These are phyloP conservation scores for Mayamaea pseudoterrestris DNA, from an alignment of 108 stramenopile species.

Conservation along the genomic window DNA sequence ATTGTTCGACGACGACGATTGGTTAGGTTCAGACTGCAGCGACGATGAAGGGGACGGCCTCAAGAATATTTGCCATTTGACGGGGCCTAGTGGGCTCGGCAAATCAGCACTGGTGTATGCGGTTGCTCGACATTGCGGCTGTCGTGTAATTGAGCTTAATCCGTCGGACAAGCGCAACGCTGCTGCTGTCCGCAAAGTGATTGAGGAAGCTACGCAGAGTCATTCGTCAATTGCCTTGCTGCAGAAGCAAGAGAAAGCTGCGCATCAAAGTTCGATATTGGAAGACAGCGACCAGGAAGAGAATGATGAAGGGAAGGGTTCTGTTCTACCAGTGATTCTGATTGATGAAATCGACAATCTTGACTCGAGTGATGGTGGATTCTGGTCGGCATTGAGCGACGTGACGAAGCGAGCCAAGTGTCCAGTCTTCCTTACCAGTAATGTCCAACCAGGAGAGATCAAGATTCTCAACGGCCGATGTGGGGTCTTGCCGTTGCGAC, in stretches of 20 bases:
- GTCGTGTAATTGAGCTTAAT: constrained; percentile 67
- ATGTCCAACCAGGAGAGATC: too few relatives aligned
- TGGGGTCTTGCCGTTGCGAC: too few relatives aligned
- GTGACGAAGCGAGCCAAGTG: constrained; percentile 50
- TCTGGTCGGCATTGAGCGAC: constrained; percentile 55
- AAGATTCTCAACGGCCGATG: too few relatives aligned
- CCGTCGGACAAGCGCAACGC: constrained; percentile 42
- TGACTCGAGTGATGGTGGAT: constrained; percentile 51
- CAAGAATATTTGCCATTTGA: constrained; percentile 37
- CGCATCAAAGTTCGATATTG: constrained; percentile 4
- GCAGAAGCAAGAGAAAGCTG: constrained; percentile 2
- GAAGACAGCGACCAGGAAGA: constrained; percentile 12
- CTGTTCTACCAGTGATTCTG: constrained; percentile 50
- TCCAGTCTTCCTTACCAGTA: constrained; percentile 71
- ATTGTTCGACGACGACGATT: constrained; percentile 26
- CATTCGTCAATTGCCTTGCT: constrained; percentile 44
- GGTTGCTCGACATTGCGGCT: constrained; percentile 38
- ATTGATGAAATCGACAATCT: constrained; percentile 79
- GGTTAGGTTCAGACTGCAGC: constrained; percentile 16
- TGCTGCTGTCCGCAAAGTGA: constrained; percentile 33
- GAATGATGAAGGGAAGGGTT: constrained; percentile 18
- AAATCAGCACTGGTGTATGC: constrained; percentile 63
- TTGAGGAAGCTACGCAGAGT: constrained; percentile 74
- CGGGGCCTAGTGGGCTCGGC: constrained; percentile 49
- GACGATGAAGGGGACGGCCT: constrained; percentile 24